Evolutionary conservation across 495 filamentous ascomycete species (phyloP).

Genomic region (Neurospora sp.): DNA sequence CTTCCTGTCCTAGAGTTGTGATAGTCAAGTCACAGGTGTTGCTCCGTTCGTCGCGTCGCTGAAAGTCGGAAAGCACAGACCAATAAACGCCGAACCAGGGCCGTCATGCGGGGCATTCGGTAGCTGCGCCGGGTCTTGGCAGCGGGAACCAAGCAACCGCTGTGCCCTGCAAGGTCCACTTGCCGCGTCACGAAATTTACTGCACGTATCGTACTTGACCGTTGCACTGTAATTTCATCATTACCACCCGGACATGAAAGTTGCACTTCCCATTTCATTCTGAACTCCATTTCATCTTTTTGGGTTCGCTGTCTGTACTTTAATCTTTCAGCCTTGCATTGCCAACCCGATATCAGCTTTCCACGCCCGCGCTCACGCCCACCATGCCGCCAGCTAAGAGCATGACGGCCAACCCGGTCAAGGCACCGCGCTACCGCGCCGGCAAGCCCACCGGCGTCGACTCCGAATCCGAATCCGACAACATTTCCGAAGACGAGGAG

Average conservation of each 20-base stretch:
- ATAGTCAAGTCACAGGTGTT: neutral
- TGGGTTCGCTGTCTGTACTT: neutral
- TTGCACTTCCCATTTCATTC: neutral
- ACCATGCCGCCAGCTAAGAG: slow-evolving; percentile 69
- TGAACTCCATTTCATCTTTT: neutral
- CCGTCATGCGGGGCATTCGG: neutral
- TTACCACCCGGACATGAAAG: neutral
- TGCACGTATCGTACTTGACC: neutral
- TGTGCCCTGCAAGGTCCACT: neutral
- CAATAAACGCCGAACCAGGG: neutral
- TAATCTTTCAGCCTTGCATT: neutral
- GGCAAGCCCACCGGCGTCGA: slow-evolving; percentile 71
- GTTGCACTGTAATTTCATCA: neutral
- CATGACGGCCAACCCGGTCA: slow-evolving; percentile 89
- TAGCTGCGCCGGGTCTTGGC: neutral
- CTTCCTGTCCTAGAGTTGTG: neutral
- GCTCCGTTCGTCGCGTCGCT: neutral
- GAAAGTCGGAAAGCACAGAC: neutral
- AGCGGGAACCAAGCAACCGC: neutral
- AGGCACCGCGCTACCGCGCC: slow-evolving; percentile 73
- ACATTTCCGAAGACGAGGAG: slow-evolving; percentile 38
- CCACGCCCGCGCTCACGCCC: neutral
- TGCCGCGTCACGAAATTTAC: neutral
- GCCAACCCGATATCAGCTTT: neutral
- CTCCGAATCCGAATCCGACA: slow-evolving; percentile 49